Evolutionary conservation across 176 grass and related monocot genomes (phyloP), one percentile per base, ranked within the genome.

Genomic region (Phragmites australis): DNA sequence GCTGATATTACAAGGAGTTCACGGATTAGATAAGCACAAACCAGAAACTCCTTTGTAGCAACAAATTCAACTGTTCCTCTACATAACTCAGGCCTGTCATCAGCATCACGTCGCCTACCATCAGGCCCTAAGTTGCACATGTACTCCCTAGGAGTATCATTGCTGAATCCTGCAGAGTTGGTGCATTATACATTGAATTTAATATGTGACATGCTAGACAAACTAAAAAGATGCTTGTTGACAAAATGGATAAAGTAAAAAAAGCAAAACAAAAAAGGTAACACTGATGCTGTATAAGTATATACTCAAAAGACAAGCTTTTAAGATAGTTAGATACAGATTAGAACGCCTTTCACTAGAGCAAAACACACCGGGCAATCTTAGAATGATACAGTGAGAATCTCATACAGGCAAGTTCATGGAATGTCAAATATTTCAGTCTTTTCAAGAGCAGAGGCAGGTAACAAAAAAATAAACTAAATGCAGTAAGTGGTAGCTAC

Each of bases 11-110:
- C 17, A 82, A n/a, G 14, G 37, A 53, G 43, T 49, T 79, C 76
- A 74, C 21, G 31, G 32, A 73, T 78, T 60, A 74, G 68, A 77
- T 58, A 68, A 52, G 79, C 37, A 91, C 93, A 75, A 46, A 97
- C 94, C 97, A 99, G 90, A 70, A 96, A 99, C 80, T 99, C 97
- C 86, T 93, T 95, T 52, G 90, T 91, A n/a, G 97, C 97, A 72
- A 99, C 48, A 79, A 99, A 99, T 89, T 99, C 97, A 88, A 99
- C 92, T 19, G 97, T 91, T 83, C 97, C 97, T 90, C 86, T 99
- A 49, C 88, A 99, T 70, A 99, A 76, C 77, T 99, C 97, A 39
- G 97, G 93, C 82, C 97, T 99, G 56, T 96, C 93, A 89, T 99
- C 93, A 58, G 93, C 93, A 96, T 99, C 97, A 48, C 93, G 92